phyloP scores from a whole-genome alignment of 352 stramenopile genomes.

The Pythium brassicae region DNA sequence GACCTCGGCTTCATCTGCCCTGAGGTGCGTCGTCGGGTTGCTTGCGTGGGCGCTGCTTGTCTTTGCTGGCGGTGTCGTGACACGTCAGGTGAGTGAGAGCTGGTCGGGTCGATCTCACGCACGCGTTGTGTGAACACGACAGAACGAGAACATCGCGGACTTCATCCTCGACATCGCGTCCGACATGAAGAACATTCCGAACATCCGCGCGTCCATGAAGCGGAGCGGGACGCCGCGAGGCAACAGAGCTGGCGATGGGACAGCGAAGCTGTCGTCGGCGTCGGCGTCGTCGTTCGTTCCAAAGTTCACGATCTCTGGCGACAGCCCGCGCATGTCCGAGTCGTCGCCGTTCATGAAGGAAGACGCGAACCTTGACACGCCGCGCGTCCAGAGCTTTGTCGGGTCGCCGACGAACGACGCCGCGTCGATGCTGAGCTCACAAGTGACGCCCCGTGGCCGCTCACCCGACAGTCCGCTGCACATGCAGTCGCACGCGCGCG shows the following conservation, averaged over 20 bases:
- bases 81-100: too few species aligned
- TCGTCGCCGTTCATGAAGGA: constrained; percentile 61
- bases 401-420: constrained; percentile 17
- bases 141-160: constrained; percentile 79
- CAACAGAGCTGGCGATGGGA: constrained; percentile 1
- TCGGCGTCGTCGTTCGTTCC: constrained; percentile 15
- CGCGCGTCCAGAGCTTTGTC: constrained; percentile 30
- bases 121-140: background rate
- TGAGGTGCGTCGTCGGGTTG: constrained; percentile 16
- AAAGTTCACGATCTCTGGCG: constrained; percentile 20
- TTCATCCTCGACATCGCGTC: constrained; percentile 78
- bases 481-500: constrained; percentile 2
- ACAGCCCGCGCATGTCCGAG: constrained; percentile 29
- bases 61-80: background rate
- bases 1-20: constrained; percentile 64
- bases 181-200: constrained; percentile 54
- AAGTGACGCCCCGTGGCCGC: constrained; percentile 18
- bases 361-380: constrained; percentile 36
- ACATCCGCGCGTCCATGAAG: constrained; percentile 49
- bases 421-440: background rate
- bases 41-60: background rate
- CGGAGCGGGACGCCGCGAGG: constrained; percentile 19
- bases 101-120: background rate
- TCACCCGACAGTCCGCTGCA: constrained; percentile 22
- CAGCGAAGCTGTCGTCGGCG: background rate